Evolutionary conservation across 2,329 filamentous ascomycete species (phyloP), one percentile per base, ranked within the genome.

Genomic region (Curvularia eragrostidis): DNA sequence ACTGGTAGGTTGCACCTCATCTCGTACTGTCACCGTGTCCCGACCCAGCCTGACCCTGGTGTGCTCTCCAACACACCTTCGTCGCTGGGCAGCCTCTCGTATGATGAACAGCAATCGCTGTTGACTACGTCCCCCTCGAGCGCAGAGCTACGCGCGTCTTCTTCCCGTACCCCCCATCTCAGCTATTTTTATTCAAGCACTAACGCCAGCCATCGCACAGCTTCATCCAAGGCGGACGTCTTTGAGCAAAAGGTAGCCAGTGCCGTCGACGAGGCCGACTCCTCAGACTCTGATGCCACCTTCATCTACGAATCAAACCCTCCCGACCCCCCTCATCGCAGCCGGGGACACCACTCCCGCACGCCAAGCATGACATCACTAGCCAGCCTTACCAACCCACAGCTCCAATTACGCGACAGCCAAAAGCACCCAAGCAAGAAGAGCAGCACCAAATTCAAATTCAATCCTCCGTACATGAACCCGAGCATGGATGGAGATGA

Each of bases 261-360:
- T 75, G 94, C 94, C 8, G 93, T 99, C 51, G 94, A 98, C 74
- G 93, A 98, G 76, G 93, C 92, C 43, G 91, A 97, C 76, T 96
- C 94, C 12, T 97, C 94, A 6, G 95, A 99, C 75, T 98, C 94
- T 1, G 95, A 97, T 71, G 95, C 98, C 78, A 98, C 95, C 0
- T 99, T 98, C 77, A 95, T 99, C 15, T 99, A 99, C 79, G 95
- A 99, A 77, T 98, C 95, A 24, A 99, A 99, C 71, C 95, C 94
- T 9, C 84, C 85, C 13, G 87, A 88, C 65, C 82, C 78, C 53
- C 77, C 84, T 28, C 81, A 85, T 50, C 91, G 91, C 50, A 85
- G 87, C 62, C 86, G 93, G 60, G 92, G 94, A 76, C 94, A 98
- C 55, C 75, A 77, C 78, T 98, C 94, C 19, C 87, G 95, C 62